Evolutionary conservation across 2,329 filamentous ascomycete species (phyloP).

Genomic region (Phialophora tarda): DNA sequence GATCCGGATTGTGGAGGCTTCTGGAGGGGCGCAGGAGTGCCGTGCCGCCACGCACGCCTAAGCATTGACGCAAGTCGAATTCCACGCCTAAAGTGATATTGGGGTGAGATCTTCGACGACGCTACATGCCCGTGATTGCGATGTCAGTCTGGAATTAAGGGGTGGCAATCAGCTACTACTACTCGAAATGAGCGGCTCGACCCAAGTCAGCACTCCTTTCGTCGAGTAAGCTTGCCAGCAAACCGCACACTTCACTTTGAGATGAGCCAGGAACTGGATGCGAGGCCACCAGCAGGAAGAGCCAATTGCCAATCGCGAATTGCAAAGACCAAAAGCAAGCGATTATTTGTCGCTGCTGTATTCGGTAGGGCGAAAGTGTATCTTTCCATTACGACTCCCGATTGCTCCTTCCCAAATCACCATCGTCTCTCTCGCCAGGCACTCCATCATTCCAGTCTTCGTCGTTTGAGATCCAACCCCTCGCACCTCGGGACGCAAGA

Average conservation of each 20-base stretch:
- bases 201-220: slow-evolving; percentile 12
- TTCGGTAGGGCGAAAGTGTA: not conserved
- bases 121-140: not conserved
- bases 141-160: not conserved
- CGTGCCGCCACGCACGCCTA: slow-evolving; percentile 10
- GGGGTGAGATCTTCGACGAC: not conserved
- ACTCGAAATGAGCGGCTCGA: slow-evolving; percentile 8
- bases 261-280: not conserved
- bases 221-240: not conserved
- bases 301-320: not conserved
- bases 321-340: not conserved
- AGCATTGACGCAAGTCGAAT: slow-evolving; percentile 2
- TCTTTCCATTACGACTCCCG: not conserved
- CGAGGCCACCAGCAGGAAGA: slow-evolving; percentile 4
- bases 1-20: slow-evolving; percentile 10
- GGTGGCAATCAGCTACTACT: slow-evolving; percentile 3
- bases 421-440: not conserved
- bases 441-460: not conserved
- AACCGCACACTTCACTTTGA: not conserved
- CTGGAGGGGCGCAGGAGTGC: not conserved
- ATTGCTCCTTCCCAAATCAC: slow-evolving; percentile 4
- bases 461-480: not conserved
- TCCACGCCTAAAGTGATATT: slow-evolving; percentile 9
- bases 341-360: not conserved
- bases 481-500: not conserved